phyloP scores from a whole-genome alignment of 2,329 filamentous ascomycete species.

The Penicillium sp. region DNA sequence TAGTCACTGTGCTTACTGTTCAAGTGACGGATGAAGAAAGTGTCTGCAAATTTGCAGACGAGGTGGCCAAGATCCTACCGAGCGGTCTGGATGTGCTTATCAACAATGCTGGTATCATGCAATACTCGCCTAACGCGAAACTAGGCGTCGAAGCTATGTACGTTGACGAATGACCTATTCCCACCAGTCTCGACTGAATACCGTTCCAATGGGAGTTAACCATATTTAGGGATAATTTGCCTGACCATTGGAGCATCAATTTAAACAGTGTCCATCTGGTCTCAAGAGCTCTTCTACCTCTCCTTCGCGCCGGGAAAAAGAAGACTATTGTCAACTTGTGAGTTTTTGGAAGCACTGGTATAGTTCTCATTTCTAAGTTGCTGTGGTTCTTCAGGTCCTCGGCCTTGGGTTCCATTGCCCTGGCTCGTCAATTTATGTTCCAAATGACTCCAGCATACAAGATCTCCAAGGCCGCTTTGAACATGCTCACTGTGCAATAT shows the following conservation, averaged over 20 bases:
- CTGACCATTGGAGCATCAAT: slow-evolving; percentile 42
- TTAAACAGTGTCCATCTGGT: slow-evolving; percentile 42
- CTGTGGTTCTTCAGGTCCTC: slow-evolving; percentile 32
- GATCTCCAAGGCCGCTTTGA: slow-evolving; percentile 50
- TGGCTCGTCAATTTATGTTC: slow-evolving; percentile 12
- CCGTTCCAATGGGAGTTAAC: no score
- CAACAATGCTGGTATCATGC: slow-evolving; percentile 45
- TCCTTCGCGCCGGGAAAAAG: slow-evolving; percentile 36
- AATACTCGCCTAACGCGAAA: slow-evolving; percentile 4
- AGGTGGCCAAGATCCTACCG: slow-evolving; percentile 37
- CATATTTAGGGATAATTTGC: slow-evolving; percentile 35
- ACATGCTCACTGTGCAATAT: slow-evolving; percentile 46
- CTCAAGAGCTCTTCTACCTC: slow-evolving; percentile 40
- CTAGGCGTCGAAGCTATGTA: no score
- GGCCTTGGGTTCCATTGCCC: slow-evolving; percentile 43
- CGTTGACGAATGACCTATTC: no score
- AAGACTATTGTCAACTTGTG: slow-evolving; percentile 50
- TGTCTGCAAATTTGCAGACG: slow-evolving; percentile 33
- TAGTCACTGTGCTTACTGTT: slow-evolving; percentile 38
- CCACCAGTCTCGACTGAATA: no score
- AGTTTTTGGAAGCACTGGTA: background rate
- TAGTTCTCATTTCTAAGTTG: no score
- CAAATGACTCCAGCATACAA: slow-evolving; percentile 41
- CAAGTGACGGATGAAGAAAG: slow-evolving; percentile 38
- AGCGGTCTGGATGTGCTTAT: slow-evolving; percentile 48